These are phyloP conservation scores for Shiraia bambusicola DNA, from an alignment of 2,329 filamentous ascomycete species.

Conservation along the genomic window DNA sequence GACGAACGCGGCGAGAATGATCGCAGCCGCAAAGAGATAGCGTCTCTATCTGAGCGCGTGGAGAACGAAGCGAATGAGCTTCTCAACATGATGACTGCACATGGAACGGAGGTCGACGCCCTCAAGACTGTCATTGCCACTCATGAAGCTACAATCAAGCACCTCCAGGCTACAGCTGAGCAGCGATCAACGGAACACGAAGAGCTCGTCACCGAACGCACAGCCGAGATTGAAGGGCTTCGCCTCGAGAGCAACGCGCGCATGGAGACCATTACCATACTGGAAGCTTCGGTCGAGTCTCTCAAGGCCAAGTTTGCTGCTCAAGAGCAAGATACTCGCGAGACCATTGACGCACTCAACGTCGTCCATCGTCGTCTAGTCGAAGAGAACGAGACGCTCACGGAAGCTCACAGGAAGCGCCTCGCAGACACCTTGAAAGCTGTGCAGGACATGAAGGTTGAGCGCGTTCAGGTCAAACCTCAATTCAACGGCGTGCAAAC, in stretches of 20 bases:
- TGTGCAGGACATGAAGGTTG: constrained; percentile 37
- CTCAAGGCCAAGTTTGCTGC: constrained; percentile 36
- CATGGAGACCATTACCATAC: constrained; percentile 31
- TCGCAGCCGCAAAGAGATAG: constrained; percentile 29
- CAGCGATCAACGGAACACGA: constrained; percentile 28
- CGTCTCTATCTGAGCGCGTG: constrained; percentile 31
- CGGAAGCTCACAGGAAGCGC: constrained; percentile 29
- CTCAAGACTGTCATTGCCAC: constrained; percentile 43
- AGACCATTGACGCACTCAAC: constrained; percentile 36
- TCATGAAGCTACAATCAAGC: constrained; percentile 43
- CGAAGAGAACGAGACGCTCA: constrained; percentile 34
- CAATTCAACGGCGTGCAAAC: constrained; percentile 29
- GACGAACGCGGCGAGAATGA: constrained; percentile 27
- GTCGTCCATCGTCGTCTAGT: constrained; percentile 30
- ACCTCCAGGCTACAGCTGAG: constrained; percentile 30
- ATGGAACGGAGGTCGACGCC: constrained; percentile 32
- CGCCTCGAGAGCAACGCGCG: constrained; percentile 37
- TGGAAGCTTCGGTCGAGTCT: constrained; percentile 34
- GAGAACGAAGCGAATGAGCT: constrained; percentile 33
- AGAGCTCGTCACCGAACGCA: constrained; percentile 27
- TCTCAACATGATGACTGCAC: constrained; percentile 29
- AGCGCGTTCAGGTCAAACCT: constrained; percentile 34
- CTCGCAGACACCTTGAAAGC: constrained; percentile 31
- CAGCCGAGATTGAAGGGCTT: constrained; percentile 37
- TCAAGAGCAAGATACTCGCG: constrained; percentile 29